phyloP scores from a whole-genome alignment of 192 early-diverging fungal genomes.

The Umbelopsis isabellina region DNA sequence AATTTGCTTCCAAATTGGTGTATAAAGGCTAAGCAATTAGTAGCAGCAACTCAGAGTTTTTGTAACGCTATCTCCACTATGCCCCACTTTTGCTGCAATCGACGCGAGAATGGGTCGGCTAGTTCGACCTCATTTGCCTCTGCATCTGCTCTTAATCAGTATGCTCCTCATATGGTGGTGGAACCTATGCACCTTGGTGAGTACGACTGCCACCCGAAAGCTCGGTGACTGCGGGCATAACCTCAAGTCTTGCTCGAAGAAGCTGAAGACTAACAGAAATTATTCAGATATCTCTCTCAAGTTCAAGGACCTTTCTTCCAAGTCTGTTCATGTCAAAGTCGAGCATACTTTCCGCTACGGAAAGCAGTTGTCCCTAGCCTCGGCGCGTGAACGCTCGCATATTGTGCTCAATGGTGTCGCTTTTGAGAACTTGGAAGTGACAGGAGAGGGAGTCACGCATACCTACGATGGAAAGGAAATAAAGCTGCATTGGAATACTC shows the following conservation, averaged over 20 bases:
- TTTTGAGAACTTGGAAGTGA: constrained; percentile 33
- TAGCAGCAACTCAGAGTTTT: background rate
- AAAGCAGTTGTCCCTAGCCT: background rate
- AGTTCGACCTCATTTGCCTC: constrained; percentile 28
- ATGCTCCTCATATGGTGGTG: constrained; percentile 43
- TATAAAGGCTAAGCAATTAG: background rate
- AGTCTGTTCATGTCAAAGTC: constrained; percentile 26
- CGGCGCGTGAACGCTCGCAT: constrained; percentile 7
- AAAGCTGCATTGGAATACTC: constrained; percentile 36
- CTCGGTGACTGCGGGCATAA: no score
- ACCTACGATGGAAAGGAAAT: constrained; percentile 43
- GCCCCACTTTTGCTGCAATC: constrained; percentile 30
- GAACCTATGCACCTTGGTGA: constrained; percentile 38
- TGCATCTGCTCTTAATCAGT: constrained; percentile 28
- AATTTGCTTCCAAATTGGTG: background rate
- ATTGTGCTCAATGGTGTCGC: constrained; percentile 42
- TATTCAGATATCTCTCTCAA: constrained; percentile 35
- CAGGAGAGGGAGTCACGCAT: constrained; percentile 24
- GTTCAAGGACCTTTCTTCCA: constrained; percentile 23
- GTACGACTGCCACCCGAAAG: background rate
- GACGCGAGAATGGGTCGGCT: background rate
- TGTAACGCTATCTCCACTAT: background rate
- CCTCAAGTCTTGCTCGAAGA: background rate
- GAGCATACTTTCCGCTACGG: constrained; percentile 27
- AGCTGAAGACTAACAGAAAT: background rate